phyloP scores from a whole-genome alignment of 2,329 filamentous ascomycete species.

The Drechmeria coniospora region DNA sequence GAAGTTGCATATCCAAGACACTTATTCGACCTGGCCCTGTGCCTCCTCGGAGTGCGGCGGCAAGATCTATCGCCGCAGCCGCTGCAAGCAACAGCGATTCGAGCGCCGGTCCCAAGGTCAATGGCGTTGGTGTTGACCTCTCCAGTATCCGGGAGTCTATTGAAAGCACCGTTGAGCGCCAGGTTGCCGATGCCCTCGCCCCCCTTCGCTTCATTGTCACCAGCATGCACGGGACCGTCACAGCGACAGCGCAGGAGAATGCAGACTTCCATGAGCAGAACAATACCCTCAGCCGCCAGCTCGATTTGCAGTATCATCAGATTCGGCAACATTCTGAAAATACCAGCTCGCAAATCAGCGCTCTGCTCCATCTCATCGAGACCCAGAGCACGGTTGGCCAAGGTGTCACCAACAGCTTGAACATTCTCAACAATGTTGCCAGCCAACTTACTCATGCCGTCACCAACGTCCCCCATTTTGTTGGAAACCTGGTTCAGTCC shows the following conservation, averaged over 20 bases:
- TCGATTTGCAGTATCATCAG: constrained; percentile 10
- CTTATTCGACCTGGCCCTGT: no score
- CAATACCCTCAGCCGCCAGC: constrained; percentile 10
- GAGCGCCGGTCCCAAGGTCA: no score
- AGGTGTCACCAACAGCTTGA: constrained; percentile 1
- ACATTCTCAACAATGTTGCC: constrained; percentile 9
- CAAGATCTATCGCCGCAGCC: no score
- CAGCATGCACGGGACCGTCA: constrained; percentile 4
- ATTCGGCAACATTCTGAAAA: constrained; percentile 8
- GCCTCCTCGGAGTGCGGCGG: no score
- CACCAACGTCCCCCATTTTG: constrained; percentile 9
- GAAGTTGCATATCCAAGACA: no score
- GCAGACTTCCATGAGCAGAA: constrained; percentile 11
- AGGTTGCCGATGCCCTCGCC: constrained; percentile 14
- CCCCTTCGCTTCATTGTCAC: constrained; percentile 14
- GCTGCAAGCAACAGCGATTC: no score
- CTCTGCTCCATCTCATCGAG: constrained; percentile 9
- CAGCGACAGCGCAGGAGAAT: constrained; percentile 3
- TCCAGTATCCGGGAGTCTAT: constrained; percentile 9
- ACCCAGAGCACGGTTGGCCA: constrained; percentile 4
- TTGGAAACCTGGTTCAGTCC: background rate
- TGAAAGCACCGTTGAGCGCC: constrained; percentile 16
- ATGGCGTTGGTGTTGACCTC: no score
- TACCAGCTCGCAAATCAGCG: constrained; percentile 5
- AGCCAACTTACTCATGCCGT: constrained; percentile 5